Evolutionary conservation across 306 rosid genomes (phyloP), one percentile per base, ranked within the genome.

Genomic region (Gynostemma pentaphyllum): DNA sequence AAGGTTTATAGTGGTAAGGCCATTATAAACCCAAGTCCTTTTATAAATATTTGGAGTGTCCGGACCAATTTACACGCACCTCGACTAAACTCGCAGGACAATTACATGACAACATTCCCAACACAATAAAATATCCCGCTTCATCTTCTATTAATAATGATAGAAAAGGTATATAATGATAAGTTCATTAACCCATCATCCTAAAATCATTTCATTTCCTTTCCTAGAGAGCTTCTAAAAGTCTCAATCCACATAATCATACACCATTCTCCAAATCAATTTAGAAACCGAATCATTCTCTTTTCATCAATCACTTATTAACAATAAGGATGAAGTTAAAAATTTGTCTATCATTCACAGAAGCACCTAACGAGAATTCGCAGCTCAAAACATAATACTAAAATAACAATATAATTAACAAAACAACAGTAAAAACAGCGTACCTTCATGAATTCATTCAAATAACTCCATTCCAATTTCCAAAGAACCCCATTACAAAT

Each of bases 401-500:
- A 11, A 18, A 56, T n/a, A 22, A 13, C 42, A 34, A 32, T 23
- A 30, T 1, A 26, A 47, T 15, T 15, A 15, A 72, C 47, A 23
- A 57, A 1, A 22, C 39, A 6, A 29, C 9, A 9, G 40, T 11
- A 29, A 36, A 51, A 42, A 34, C 4, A 7, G 10, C 67, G 42
- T 9, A 68, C 74, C 78, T 62, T 62, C 2, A 11, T 16, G 8
- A 57, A 45, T 19, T 59, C 66, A 4, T 61, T 41, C 57, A 64
- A 70, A 41, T 21, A 24, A 36, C 39, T 21, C 16, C 53, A 24
- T 64, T 64, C 66, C n/a, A n/a, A n/a, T n/a, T n/a, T n/a, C n/a
- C n/a, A 32, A 9, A 46, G 13, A 29, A n/a, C 29, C 3, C 30
- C 8, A 19, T 13, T 47, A 5, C 15, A 12, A 61, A 5, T 68